Evolutionary conservation across 2,329 filamentous ascomycete genomes (phyloP), one percentile per base, ranked within the genome.

Genomic region (Sporothrix dimorphospora): DNA sequence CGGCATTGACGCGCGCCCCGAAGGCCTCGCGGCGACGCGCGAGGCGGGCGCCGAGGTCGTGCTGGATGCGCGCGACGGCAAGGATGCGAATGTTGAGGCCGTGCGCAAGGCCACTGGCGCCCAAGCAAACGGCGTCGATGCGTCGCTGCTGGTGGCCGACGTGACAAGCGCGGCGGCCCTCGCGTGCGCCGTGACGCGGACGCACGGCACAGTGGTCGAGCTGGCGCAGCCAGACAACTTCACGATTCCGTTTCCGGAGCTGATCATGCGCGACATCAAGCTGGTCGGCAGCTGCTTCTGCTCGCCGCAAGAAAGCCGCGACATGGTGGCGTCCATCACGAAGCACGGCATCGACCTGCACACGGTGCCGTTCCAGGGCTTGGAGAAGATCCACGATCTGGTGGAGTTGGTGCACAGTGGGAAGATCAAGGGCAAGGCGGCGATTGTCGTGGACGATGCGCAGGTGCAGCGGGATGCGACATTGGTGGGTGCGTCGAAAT

Each of bases 181-280:
- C 27, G 84, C 82, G 0, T 87, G 85, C 69, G 87, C 87, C 0
- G 80, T 89, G 0, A 90, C 88, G 0, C 85, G 82, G 76, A 89
- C 86, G 83, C 88, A 90, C 76, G 88, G 87, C 2, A 83, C 81
- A 0, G 81, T 89, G 76, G 81, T 90, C 1, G 87, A 90, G 77
- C 84, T 90, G 65, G 87, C 87, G n/a, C 87, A 89, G 78, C 80
- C 80, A 24, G 77, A 76, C 1, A 79, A 80, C 9, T 79, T 83
- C 6, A 77, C 73, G 27, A 77, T 82, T 4, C 81, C 81, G 53
- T 84, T 82, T 72, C 76, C 76, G 0, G 85, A 89, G 75, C 75
- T 88, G 7, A 80, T 89, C 49, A 86, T 88, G 76, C 80, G 86
- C 7, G 86, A 88, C 75, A 84, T 89, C 30, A 78, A 81, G 57